Evolutionary conservation across 2,329 filamentous ascomycete species (phyloP).

Genomic region (Fusarium ambrosium): DNA sequence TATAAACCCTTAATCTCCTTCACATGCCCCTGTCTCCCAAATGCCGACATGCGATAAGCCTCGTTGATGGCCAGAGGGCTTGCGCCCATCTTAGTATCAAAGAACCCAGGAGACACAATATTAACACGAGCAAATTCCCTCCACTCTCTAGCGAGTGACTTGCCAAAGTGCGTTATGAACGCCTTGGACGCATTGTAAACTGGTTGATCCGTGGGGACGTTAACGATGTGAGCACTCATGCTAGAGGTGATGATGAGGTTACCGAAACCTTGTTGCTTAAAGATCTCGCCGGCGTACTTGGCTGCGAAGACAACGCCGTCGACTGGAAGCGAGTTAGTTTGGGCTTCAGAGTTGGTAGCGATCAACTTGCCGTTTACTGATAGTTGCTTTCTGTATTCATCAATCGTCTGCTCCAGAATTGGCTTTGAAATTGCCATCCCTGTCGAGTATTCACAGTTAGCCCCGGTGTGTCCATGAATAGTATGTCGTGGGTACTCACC

Average conservation of each 20-base stretch:
- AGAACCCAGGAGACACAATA: conserved; percentile 62
- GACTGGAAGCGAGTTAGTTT: conserved; percentile 35
- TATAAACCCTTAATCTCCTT: conserved; percentile 75
- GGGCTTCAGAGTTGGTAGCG: not conserved
- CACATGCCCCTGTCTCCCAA: conserved; percentile 71
- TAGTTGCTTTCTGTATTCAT: conserved; percentile 65
- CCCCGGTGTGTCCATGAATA: not conserved
- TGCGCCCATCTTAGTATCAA: conserved; percentile 67
- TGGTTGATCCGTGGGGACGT: conserved; percentile 65
- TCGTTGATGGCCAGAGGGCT: conserved; percentile 59
- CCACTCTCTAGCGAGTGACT: conserved; percentile 68
- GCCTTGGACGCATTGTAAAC: conserved; percentile 70
- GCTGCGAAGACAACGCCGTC: conserved; percentile 62
- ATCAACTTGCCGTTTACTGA: conserved; percentile 60
- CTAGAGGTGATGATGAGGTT: conserved; percentile 66
- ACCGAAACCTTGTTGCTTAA: conserved; percentile 58
- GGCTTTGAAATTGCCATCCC: conserved; percentile 59
- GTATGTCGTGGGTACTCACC: conserved; percentile 43
- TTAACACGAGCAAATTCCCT: conserved; percentile 69
- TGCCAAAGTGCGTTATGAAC: conserved; percentile 66
- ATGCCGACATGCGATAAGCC: conserved; percentile 62
- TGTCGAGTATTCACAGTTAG: not conserved
- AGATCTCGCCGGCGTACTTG: conserved; percentile 59
- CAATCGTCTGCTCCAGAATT: conserved; percentile 65
- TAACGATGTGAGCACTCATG: conserved; percentile 64